Evolutionary conservation across 2,329 filamentous ascomycete species (phyloP), one percentile per base, ranked within the genome.

Genomic region (Microsporum audouinii): DNA sequence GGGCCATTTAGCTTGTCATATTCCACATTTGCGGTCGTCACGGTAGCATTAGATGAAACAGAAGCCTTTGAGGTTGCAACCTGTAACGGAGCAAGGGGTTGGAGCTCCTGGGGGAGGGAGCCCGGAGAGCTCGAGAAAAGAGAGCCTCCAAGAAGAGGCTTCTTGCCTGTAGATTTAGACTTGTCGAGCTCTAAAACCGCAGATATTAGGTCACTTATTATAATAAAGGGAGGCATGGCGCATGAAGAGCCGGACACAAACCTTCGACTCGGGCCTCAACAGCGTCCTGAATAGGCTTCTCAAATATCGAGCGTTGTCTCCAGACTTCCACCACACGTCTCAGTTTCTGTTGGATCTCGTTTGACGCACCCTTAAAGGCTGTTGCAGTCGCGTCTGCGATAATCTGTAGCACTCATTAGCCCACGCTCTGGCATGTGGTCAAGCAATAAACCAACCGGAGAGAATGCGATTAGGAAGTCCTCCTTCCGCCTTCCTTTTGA

Each of bases 271-370:
- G 83, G 62, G 82, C 78, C 71, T 97, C 92, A 59, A 96, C 85
- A 0, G 88, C 87, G 61, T 86, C 84, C 71, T 96, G 87, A 57
- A 96, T 88, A 0, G 87, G 83, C 0, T 73, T 73, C 64, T 95
- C 89, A 68, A 99, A 99, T 53, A 99, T 94, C 59, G 79, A 77
- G 39, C 94, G 82, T 68, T 92, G 85, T 70, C 87, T 87, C 94
- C 94, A 99, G 17, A 99, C 94, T 69, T 97, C 92, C 2, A 97
- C 84, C 0, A 97, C 92, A 36, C 94, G 84, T 63, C 88, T 83
- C 41, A 99, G 79, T 72, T 96, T 96, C 62, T 84, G 82, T 72
- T 97, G 94, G 33, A 96, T 84, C 58, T 99, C 92, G 41, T 85
- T 82, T 5, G 89, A 85, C 1, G 91, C 87, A 63, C 91, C 90